These are phyloP conservation scores for Xylaria hypoxylon DNA, from an alignment of 2,329 filamentous ascomycete species.

Conservation along the genomic window DNA sequence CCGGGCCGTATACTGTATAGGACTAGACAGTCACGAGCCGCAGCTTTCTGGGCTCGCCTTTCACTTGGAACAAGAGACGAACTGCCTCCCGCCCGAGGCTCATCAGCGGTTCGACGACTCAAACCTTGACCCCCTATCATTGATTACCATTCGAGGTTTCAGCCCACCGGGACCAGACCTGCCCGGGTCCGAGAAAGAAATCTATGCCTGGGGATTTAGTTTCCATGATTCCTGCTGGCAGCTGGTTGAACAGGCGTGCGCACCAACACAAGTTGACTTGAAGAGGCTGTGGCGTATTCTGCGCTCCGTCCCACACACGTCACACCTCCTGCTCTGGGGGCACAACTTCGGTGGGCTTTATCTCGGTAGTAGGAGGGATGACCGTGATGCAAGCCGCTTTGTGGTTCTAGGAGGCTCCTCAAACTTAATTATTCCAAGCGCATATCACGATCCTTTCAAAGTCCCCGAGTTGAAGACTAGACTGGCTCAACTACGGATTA, in stretches of 20 bases:
- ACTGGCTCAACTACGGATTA: constrained; percentile 32
- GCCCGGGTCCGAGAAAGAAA: constrained; percentile 30
- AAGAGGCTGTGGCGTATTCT: constrained; percentile 45
- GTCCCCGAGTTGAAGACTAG: constrained; percentile 41
- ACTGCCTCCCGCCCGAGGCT: constrained; percentile 38
- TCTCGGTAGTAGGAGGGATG: constrained; percentile 22
- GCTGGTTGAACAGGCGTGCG: constrained; percentile 43
- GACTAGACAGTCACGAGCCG: constrained; percentile 30
- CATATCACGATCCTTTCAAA: constrained; percentile 42
- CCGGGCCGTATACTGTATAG: constrained; percentile 45
- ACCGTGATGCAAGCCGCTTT: constrained; percentile 31
- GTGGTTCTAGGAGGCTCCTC: constrained; percentile 34
- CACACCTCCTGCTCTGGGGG: constrained; percentile 44
- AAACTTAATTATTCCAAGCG: constrained; percentile 43
- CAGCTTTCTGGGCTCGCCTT: constrained; percentile 44
- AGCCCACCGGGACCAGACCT: constrained; percentile 35
- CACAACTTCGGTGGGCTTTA: constrained; percentile 47
- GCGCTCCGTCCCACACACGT: constrained; percentile 42
- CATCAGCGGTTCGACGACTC: constrained; percentile 43
- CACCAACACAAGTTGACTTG: constrained; percentile 41
- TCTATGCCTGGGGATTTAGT: constrained; percentile 45
- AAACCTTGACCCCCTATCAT: constrained; percentile 25
- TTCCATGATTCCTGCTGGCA: constrained; percentile 48
- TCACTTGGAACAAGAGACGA: constrained; percentile 29
- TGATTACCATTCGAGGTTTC: constrained; percentile 41